Conservation (phyloP, 768 basidiomycete genomes). For the Agrocybe pediades region DNA sequence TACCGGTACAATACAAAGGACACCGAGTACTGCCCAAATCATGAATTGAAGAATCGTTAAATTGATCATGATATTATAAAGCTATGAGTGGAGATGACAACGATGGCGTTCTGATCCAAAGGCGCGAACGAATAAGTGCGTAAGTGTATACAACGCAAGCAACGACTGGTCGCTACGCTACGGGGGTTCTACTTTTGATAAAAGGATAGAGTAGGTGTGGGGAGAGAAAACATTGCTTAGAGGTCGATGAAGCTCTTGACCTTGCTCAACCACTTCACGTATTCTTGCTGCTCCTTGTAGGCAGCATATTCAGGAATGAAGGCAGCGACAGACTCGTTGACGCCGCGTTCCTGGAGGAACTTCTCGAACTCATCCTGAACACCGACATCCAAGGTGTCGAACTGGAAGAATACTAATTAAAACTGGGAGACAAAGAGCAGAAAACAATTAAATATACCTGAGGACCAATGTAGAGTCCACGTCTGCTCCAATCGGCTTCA, state of each 20-base stretch:
- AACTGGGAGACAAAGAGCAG: background rate
- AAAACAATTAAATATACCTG: constrained; percentile 46
- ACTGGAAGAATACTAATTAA: constrained; percentile 41
- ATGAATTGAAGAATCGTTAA: no score
- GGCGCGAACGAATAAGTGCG: background rate
- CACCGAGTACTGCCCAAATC: no score
- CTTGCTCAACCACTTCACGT: constrained; percentile 83
- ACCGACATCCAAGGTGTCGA: constrained; percentile 83
- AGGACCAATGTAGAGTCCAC: constrained; percentile 91
- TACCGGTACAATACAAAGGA: no score
- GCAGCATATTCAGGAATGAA: constrained; percentile 91
- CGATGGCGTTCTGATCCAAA: background rate
- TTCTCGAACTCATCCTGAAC: constrained; percentile 93
- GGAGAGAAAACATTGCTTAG: constrained; percentile 21
- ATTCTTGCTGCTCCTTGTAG: constrained; percentile 96
- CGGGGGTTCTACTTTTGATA: background rate
- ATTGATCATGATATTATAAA: background rate
- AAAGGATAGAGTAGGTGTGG: background rate
- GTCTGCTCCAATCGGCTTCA: constrained; percentile 92
- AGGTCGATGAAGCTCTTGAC: constrained; percentile 83
- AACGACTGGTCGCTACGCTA: background rate
- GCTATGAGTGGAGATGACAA: background rate
- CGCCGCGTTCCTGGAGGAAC: constrained; percentile 87
- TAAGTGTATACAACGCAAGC: background rate
- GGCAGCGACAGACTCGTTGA: constrained; percentile 78